Evolutionary conservation across 306 rosid species (phyloP).

Genomic region (Fragaria nilgerrensis): DNA sequence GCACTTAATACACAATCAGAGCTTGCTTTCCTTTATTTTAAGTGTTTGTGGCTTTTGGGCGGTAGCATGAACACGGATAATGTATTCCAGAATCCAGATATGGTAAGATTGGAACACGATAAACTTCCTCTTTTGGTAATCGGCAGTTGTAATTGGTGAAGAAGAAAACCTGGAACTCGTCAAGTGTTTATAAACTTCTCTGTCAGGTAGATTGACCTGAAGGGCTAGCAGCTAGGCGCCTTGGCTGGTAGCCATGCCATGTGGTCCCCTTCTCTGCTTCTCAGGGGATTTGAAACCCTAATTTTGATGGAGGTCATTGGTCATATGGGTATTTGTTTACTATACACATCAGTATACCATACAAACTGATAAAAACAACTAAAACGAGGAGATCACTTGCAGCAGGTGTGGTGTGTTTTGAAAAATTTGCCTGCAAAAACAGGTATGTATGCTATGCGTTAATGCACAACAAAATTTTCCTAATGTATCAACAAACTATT

Average conservation of each 20-base stretch:
- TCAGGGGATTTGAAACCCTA: neutral
- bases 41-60: neutral
- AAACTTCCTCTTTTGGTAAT: conserved; percentile 5
- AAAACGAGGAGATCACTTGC: too few species aligned
- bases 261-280: conserved; percentile 1
- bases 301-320: neutral
- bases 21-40: neutral
- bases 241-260: neutral
- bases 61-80: neutral
- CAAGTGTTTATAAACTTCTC: neutral
- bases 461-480: too few species aligned
- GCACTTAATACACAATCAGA: neutral
- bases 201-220: neutral
- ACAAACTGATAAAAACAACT: too few species aligned
- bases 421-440: too few species aligned
- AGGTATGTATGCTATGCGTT: too few species aligned
- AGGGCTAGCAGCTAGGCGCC: neutral
- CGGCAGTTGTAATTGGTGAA: neutral
- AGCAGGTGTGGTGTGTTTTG: too few species aligned
- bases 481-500: too few species aligned
- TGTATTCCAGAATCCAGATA: conserved; percentile 2
- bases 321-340: too few species aligned
- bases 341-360: too few species aligned
- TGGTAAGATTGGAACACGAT: neutral
- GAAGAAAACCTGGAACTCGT: neutral